Base-by-base conservation (phyloP, 164 flowering plant species). In the Vitis amurensis region DNA sequence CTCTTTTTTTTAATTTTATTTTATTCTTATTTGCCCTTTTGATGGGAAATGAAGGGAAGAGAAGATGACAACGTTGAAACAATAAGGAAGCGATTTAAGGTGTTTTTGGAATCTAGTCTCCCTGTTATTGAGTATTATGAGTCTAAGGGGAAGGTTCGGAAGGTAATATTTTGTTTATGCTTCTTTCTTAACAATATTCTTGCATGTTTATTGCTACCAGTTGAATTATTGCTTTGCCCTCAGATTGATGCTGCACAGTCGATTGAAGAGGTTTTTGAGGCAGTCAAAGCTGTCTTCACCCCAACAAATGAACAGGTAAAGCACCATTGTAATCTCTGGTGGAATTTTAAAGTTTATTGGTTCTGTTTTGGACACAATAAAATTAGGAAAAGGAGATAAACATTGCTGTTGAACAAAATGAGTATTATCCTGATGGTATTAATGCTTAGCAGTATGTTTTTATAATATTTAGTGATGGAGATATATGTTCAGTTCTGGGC, bases 61-160 rank as follows among this genome's bases (percentile, higher is more conserved):
- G 97, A 78, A 64, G 98, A 95, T 86, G 98, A 95, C 71, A 92
- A 92, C 81, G 83, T 88, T 65, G 94, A 88, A 59, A 92, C 98
- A n/a, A 87, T 91, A 70, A 73, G 86, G 82, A 92, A 92, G 84
- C 81, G 96, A 57, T 87, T 92, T 53, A 91, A 86, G 77, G 94
- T 91, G 66, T 92, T 87, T 62, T 31, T 84, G 47, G 98, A 92
- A 65, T 89, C 96, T 64, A 92, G 92, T 74, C 70, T 91, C 52
- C 91, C 98, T 50, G 94, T 92, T 65, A 64, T 92, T 71, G 82
- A 89, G 69, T 81, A 92, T 72, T 92, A 89, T 61, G 67, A 73
- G 10, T 68, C 87, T 9, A 89, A 83, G 78, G 96, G 86, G 65
- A 91, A 91, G 79, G 89, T 92, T 73, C 73, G 78, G 50, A 87